Base-by-base conservation (phyloP, 2,329 filamentous ascomycete genomes). In the Penicillium sp. region DNA sequence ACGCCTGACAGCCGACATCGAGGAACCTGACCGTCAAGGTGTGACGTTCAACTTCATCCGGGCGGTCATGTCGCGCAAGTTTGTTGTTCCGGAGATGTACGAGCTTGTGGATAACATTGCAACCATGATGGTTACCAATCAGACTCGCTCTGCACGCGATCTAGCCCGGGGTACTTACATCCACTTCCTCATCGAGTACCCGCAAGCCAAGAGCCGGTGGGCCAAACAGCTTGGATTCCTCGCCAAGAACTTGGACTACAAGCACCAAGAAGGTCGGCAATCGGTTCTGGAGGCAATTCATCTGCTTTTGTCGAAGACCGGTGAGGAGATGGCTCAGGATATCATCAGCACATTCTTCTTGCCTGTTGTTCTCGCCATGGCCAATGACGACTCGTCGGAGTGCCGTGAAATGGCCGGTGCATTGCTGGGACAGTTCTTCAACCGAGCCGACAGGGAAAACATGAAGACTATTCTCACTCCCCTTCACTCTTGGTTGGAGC, bases 31-130 rank as follows among this genome's bases (percentile, higher is more conserved):
- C 67, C 89, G 93, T 63, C 92, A 97, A 65, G 93, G 96, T 68
- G 88, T 97, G 45, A 95, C 92, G 0, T 99, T 99, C 81, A 96
- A 92, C 72, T 98, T 99, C 78, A 80, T 99, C 61, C 90, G 93
- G 45, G 91, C 92, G 0, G 88, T 98, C 28, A 86, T 99, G 73
- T 90, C 91, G 57, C 88, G 93, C 19, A 94, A 91, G 74, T 84
- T 98, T 47, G 86, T 97, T 71, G 93, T 96, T 8, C 89, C 93
- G 0, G 86, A 90, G 45, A 89, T 99, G 33, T 99, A 99, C 74
- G 94, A 98, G 73, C 89, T 91, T 9, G 86, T 97, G 65, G 95
- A 99, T 75, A 89, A 93, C 70, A 89, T 96, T 33, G 92, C 92
- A 51, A 89, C 87, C 3, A 90, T 97, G 75, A 98, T 98, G 93